Evolutionary conservation across 177 flowering plant genomes (phyloP).

Genomic region (Vitis hybrid): DNA sequence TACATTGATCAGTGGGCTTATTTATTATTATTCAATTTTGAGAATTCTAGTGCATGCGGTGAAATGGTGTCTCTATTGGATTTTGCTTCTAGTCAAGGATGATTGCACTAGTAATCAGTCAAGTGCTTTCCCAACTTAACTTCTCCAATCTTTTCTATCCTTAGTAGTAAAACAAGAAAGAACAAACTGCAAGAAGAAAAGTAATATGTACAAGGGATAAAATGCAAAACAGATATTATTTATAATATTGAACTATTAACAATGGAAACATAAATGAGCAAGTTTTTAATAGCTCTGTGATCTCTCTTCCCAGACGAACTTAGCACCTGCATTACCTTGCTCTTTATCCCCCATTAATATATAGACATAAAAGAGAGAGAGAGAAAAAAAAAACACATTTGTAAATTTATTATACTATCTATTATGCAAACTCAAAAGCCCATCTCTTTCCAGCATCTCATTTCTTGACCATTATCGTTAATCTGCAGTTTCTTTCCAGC

Average conservation of each 20-base stretch:
- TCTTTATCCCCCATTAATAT: neutral
- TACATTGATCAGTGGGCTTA: too few relatives aligned
- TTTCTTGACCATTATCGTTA: neutral
- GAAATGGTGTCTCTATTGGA: too few relatives aligned
- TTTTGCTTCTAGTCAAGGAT: too few relatives aligned
- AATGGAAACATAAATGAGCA: too few relatives aligned
- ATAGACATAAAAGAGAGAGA: neutral
- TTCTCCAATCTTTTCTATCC: too few relatives aligned
- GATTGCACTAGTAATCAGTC: too few relatives aligned
- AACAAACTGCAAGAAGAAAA: neutral
- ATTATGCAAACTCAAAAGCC: neutral
- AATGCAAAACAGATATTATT: neutral
- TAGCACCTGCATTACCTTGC: neutral
- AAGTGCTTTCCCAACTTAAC: too few relatives aligned
- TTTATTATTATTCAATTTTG: too few relatives aligned
- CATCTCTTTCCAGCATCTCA: neutral
- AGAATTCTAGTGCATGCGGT: too few relatives aligned
- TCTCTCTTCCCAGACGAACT: neutral
- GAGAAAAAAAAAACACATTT: neutral
- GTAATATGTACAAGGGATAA: neutral
- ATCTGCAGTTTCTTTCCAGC: conserved; percentile 26
- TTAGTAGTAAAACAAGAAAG: too few relatives aligned
- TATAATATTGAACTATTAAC: too few relatives aligned
- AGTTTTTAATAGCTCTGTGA: too few relatives aligned
- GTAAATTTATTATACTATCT: neutral